Evolutionary conservation across 441 rosid genomes (phyloP), one percentile per base, ranked within the genome.

Genomic region (Rhodomyrtus psidioides): DNA sequence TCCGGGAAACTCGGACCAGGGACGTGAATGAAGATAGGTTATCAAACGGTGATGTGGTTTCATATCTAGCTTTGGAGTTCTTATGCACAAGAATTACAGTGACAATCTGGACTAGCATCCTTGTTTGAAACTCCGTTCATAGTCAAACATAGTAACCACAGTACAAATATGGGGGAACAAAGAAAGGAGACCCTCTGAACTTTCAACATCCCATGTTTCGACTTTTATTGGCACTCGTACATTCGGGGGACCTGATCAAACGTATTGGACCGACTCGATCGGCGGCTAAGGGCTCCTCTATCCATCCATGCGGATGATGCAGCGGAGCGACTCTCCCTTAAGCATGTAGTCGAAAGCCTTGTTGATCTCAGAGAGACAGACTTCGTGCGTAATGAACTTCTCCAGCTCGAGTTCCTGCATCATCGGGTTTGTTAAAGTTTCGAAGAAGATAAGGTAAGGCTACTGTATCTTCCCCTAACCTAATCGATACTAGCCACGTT

Each of bases 381-480:
- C 87, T 58, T 81, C 84, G 44, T 85, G 84, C 26, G 84, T 85
- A 34, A 85, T 85, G 84, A 85, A 81, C 55, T 85, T 85, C 84
- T 85, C 87, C 84, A 85, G 87, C 84, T 85, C 84, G 7, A 85
- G 84, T 84, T 85, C 84, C 84, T 85, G 87, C 79, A 21, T 70
- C 79, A 21, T 12, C 9, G 9, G 39, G n/a, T 39, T 70, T 70
- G 46, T 21, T 13, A 10, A 21, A 21, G 51, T 70, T 70, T 39
- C 1, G n/a, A 70, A 65, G 79, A 39, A 70, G 79, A 39, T 21
- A 10, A 4, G 34, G 34, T 34, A 34, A 70, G 16, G n/a, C 79
- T 15, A 70, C 51, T 39, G 1, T 39, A 70, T 62, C 75, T 62
- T 62, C 75, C 56, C 56, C 34, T 30, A 30, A 17, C 44, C 56